Evolutionary conservation across 225 moss, liverwort and hornwort species (phyloP).

Genomic region (Polytrichum commune): DNA sequence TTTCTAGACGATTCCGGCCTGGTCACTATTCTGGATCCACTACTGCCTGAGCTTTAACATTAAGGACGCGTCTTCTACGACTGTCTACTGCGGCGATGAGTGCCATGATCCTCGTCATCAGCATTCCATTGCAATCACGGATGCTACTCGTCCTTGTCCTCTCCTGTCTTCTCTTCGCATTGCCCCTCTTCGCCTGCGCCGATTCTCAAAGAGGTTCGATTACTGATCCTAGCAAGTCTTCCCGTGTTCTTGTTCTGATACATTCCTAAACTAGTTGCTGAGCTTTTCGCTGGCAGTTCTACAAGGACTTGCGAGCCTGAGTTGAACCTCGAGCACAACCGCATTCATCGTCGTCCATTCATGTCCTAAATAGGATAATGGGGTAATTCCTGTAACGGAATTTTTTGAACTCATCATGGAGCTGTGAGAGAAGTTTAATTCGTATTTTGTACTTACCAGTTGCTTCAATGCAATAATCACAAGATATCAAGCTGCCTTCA

Average conservation of each 20-base stretch:
- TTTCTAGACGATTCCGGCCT: neutral
- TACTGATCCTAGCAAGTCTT: neutral
- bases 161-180: conserved; percentile 3
- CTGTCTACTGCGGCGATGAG: conserved; percentile 36
- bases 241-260: too few relatives aligned
- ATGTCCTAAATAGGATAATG: neutral
- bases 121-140: conserved; percentile 28
- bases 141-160: conserved; percentile 28
- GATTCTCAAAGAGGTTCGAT: conserved; percentile 2
- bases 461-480: too few relatives aligned
- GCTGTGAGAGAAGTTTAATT: too few relatives aligned
- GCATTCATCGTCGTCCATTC: too few relatives aligned
- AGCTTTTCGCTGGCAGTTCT: too few relatives aligned
- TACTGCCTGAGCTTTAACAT: neutral
- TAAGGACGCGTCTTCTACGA: neutral
- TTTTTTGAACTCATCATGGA: too few relatives aligned
- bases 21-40: neutral
- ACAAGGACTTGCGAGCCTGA: too few relatives aligned
- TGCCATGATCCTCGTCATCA: conserved; percentile 20
- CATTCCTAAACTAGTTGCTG: too few relatives aligned
- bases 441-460: too few relatives aligned
- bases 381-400: neutral
- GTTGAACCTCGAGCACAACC: too few relatives aligned
- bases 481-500: too few relatives aligned
- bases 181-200: conserved; percentile 5